These are phyloP conservation scores for Kwoniella bestiolae DNA, from an alignment of 768 basidiomycete genomes.

Conservation along the genomic window DNA sequence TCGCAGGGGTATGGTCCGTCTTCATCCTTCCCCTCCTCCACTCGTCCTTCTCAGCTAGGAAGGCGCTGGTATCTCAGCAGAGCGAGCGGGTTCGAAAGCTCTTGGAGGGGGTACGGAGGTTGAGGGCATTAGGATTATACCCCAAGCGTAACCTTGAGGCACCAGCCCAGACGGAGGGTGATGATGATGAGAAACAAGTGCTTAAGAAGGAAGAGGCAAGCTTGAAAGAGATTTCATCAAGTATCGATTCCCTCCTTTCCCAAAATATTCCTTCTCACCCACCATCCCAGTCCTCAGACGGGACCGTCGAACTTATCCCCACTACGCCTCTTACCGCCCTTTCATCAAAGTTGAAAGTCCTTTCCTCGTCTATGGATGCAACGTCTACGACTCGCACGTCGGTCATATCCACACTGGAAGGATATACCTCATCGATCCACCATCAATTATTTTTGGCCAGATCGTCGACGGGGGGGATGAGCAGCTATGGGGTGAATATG, in stretches of 20 bases:
- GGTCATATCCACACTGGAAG: conserved; percentile 48
- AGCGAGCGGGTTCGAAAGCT: conserved; percentile 20
- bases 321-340: neutral
- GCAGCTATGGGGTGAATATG: conserved; percentile 26
- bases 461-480: conserved; percentile 2
- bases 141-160: neutral
- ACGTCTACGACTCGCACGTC: conserved; percentile 55
- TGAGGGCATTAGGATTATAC: conserved; percentile 27
- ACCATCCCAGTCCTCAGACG: neutral
- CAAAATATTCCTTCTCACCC: neutral
- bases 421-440: conserved; percentile 50
- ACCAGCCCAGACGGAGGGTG: too few species aligned
- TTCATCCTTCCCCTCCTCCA: conserved; percentile 53
- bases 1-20: conserved; percentile 43
- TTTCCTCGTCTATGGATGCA: conserved; percentile 34
- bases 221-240: conserved; percentile 27
- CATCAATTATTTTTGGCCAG: conserved; percentile 28
- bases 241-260: conserved; percentile 4
- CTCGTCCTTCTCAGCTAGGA: conserved; percentile 52
- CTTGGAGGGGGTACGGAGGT: conserved; percentile 20
- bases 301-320: neutral
- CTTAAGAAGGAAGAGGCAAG: neutral
- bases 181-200: neutral
- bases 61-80: conserved; percentile 50
- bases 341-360: conserved; percentile 17